Evolutionary conservation across 805 yeast genomes (phyloP).

Genomic region (Barnettozyma californica): DNA sequence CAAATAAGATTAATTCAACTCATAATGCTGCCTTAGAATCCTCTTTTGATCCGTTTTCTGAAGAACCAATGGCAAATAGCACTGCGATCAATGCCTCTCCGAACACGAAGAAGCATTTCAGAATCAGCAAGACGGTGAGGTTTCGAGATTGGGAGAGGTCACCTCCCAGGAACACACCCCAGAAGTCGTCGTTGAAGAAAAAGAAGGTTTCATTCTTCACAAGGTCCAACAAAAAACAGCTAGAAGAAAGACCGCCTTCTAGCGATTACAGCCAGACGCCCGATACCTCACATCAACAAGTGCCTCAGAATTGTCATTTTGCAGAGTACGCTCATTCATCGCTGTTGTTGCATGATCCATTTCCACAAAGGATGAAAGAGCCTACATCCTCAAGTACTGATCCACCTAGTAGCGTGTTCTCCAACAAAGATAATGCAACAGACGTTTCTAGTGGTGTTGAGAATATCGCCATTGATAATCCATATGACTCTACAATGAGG

Average conservation of each 20-base stretch:
- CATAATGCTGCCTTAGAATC: background rate
- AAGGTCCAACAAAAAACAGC: background rate
- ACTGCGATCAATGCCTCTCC: background rate
- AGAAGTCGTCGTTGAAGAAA: conserved; percentile 1
- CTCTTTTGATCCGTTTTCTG: conserved; percentile 2
- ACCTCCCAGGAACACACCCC: background rate
- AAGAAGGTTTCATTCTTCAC: conserved; percentile 1
- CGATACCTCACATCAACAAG: conserved; percentile 11
- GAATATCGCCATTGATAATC: background rate
- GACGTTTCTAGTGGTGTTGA: background rate
- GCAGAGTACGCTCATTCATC: background rate
- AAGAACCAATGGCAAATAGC: conserved; percentile 3
- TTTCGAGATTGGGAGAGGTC: conserved; percentile 6
- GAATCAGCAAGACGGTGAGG: conserved; percentile 7
- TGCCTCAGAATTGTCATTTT: background rate
- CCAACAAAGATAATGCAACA: conserved; percentile 1
- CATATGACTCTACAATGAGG: background rate
- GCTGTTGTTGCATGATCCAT: background rate
- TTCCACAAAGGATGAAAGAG: background rate
- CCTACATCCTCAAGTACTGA: conserved; percentile 1
- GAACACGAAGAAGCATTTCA: conserved; percentile 1
- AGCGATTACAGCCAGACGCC: conserved; percentile 24
- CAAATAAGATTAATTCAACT: background rate
- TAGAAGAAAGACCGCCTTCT: conserved; percentile 12
- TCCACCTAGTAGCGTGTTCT: conserved; percentile 5